Evolutionary conservation across 768 basidiomycete genomes (phyloP).

Genomic region (Podaxis carcinomalis): DNA sequence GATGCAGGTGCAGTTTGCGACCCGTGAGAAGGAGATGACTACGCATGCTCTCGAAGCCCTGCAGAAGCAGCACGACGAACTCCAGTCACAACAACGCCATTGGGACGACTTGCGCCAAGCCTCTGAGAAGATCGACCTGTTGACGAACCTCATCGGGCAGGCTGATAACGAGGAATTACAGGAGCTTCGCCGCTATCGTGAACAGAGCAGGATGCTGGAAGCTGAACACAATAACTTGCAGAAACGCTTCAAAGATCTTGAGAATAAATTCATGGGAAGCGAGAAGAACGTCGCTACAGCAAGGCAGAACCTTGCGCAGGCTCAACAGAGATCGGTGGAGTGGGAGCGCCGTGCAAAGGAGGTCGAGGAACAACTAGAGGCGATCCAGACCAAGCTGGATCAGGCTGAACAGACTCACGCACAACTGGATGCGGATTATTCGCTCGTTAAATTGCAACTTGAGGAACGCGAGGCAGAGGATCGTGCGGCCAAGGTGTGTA

Average conservation of each 20-base stretch:
- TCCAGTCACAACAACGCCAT: slow-evolving; percentile 60
- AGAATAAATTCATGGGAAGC: slow-evolving; percentile 52
- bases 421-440: slow-evolving; percentile 70
- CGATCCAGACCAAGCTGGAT: slow-evolving; percentile 56
- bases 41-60: slow-evolving; percentile 46
- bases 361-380: slow-evolving; percentile 59
- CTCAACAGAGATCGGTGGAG: slow-evolving; percentile 74
- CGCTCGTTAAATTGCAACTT: slow-evolving; percentile 62
- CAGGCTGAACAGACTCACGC: slow-evolving; percentile 58
- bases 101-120: slow-evolving; percentile 75
- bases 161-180: slow-evolving; percentile 68
- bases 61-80: slow-evolving; percentile 56
- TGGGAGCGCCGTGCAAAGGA: slow-evolving; percentile 81
- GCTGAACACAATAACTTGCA: slow-evolving; percentile 63
- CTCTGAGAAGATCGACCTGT: slow-evolving; percentile 67
- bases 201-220: slow-evolving; percentile 60
- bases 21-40: slow-evolving; percentile 61
- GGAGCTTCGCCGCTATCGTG: slow-evolving; percentile 64
- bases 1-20: slow-evolving; percentile 47
- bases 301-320: slow-evolving; percentile 62
- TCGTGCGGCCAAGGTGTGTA: slow-evolving; percentile 57
- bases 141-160: slow-evolving; percentile 57
- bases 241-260: slow-evolving; percentile 71
- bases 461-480: slow-evolving; percentile 74
- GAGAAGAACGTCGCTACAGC: slow-evolving; percentile 56